Conservation (phyloP, 169 alveolate species). For the Neospora caninum region DNA sequence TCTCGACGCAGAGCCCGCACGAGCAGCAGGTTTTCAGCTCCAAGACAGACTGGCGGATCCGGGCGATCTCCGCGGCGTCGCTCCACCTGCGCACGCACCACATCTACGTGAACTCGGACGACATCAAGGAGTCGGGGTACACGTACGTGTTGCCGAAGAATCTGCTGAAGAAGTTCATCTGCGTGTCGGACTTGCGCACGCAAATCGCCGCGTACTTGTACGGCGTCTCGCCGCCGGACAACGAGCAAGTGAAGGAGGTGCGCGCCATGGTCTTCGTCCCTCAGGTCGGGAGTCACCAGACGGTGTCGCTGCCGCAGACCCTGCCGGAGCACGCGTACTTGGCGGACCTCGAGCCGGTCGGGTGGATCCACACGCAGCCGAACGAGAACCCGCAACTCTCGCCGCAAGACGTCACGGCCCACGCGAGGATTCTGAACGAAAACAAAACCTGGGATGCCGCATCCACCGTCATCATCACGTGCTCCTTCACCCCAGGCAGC, state of each 20-base stretch:
- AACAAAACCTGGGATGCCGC: constrained; percentile 77
- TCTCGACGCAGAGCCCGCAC: constrained; percentile 97
- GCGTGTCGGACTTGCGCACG: constrained; percentile 97
- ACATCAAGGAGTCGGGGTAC: constrained; percentile 82
- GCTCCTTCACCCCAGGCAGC: constrained; percentile 97
- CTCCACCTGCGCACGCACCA: constrained; percentile 96
- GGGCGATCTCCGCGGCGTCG: constrained; percentile 98
- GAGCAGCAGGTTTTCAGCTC: constrained; percentile 97
- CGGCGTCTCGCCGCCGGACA: constrained; percentile 93
- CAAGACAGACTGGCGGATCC: constrained; percentile 99
- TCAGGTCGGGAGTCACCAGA: constrained; percentile 96
- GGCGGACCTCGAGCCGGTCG: constrained; percentile 95
- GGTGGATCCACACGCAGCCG: constrained; percentile 98
- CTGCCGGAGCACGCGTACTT: constrained; percentile 94
- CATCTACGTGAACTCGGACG: constrained; percentile 95
- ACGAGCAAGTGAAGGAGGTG: constrained; percentile 91
- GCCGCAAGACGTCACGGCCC: constrained; percentile 73
- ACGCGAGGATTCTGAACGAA: constrained; percentile 74
- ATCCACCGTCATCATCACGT: constrained; percentile 74
- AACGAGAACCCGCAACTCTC: constrained; percentile 78
- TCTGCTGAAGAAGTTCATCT: constrained; percentile 95
- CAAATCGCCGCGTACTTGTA: constrained; percentile 97
- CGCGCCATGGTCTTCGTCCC: constrained; percentile 97
- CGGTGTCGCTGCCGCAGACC: constrained; percentile 90
- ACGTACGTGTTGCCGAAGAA: constrained; percentile 97